phyloP scores from a whole-genome alignment of 2,329 filamentous ascomycete genomes.

The Catunica adiposa region DNA sequence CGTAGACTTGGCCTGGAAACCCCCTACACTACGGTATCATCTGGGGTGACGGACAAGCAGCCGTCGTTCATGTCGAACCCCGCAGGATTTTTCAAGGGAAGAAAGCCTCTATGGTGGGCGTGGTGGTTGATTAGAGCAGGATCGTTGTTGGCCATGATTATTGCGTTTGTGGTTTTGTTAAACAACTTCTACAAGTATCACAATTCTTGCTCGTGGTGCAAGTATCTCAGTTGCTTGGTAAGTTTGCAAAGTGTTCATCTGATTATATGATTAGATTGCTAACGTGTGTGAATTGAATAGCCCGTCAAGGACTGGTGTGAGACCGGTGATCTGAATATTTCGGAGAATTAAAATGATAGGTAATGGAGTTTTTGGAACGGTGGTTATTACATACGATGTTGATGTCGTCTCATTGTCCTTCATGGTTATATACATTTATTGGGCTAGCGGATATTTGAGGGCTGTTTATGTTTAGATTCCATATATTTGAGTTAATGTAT shows the following conservation, averaged over 20 bases:
- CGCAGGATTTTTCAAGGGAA: slow-evolving; percentile 71
- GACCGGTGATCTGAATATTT: slow-evolving; percentile 22
- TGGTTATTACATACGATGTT: neutral
- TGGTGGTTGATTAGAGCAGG: slow-evolving; percentile 85
- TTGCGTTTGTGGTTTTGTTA: slow-evolving; percentile 72
- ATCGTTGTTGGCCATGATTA: slow-evolving; percentile 60
- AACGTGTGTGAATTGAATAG: slow-evolving; percentile 23
- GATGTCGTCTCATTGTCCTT: neutral
- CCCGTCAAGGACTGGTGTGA: slow-evolving; percentile 54
- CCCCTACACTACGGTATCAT: slow-evolving; percentile 53
- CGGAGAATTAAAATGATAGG: slow-evolving; percentile 8
- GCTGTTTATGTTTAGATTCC: too few species aligned
- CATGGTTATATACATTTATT: neutral
- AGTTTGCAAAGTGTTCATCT: slow-evolving; percentile 26
- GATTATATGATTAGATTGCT: slow-evolving; percentile 14
- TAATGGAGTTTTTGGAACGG: neutral
- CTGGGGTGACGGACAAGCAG: slow-evolving; percentile 30
- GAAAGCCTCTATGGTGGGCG: slow-evolving; percentile 88
- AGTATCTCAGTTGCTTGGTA: slow-evolving; percentile 84
- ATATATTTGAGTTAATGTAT: too few species aligned
- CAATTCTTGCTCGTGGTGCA: slow-evolving; percentile 76
- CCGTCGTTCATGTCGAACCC: slow-evolving; percentile 46
- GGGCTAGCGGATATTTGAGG: too few species aligned
- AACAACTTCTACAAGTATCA: slow-evolving; percentile 79
- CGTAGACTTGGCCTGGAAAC: slow-evolving; percentile 54